Conservation (phyloP, 192 early-diverging fungal species). For the Funneliformis geosporum region DNA sequence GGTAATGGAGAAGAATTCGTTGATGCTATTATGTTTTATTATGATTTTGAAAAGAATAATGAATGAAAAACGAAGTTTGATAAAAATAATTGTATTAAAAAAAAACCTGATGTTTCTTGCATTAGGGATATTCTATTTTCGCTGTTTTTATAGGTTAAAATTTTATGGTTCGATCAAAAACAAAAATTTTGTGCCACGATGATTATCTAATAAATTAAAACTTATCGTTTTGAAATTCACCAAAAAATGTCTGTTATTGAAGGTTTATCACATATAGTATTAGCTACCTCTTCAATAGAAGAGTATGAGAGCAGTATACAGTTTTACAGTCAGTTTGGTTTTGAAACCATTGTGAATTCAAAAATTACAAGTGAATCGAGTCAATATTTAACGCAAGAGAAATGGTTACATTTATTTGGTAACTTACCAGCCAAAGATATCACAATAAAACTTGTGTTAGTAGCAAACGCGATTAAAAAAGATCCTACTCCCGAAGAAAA, state of each 20-base stretch:
- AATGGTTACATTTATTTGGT: conserved; percentile 8
- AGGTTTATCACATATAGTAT: conserved; percentile 13
- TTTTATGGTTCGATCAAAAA: no score
- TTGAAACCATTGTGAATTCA: not conserved
- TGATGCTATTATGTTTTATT: conserved; percentile 76
- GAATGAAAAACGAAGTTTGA: no score
- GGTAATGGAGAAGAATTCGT: conserved; percentile 40
- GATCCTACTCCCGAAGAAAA: not conserved
- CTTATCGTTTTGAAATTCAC: no score
- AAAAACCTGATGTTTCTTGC: no score
- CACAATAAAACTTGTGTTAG: conserved; percentile 13
- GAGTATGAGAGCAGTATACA: not conserved
- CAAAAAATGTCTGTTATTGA: conserved; percentile 14
- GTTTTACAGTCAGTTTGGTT: conserved; percentile 14
- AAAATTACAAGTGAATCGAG: not conserved
- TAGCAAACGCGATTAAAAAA: not conserved
- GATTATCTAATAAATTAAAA: no score
- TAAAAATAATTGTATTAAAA: no score
- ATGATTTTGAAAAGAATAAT: conserved; percentile 60
- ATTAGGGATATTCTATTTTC: no score
- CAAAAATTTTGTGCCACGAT: no score
- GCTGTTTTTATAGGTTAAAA: no score
- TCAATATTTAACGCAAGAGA: not conserved
- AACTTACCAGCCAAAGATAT: not conserved
- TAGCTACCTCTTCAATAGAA: not conserved